These are phyloP conservation scores for Musa schizocarpa DNA, from an alignment of 176 grass and related monocot species.

Conservation along the genomic window DNA sequence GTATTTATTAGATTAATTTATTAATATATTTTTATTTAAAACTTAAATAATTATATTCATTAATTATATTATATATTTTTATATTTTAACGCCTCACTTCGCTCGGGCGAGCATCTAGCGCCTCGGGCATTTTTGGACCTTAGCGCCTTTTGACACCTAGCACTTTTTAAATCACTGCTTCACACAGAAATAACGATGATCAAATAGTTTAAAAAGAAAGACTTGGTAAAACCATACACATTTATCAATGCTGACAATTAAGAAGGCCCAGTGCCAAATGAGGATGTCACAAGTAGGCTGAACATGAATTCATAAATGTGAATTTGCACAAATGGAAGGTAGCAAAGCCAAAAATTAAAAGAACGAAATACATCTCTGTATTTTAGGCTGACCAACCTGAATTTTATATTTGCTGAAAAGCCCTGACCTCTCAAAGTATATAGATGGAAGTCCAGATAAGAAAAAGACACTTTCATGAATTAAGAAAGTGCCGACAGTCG, in stretches of 20 bases:
- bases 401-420: slow-evolving; percentile 14
- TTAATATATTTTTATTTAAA: too few species aligned
- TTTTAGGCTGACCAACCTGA: neutral
- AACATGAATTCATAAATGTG: neutral
- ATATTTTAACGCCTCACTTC: too few species aligned
- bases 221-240: neutral
- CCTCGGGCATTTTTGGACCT: too few species aligned
- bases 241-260: neutral
- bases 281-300: neutral
- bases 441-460: neutral
- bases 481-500: neutral
- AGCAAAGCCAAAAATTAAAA: slow-evolving; percentile 1
- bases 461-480: slow-evolving; percentile 13
- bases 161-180: too few species aligned
- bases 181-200: too few species aligned
- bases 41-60: too few species aligned
- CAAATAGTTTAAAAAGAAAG: too few species aligned
- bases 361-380: neutral
- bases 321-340: neutral
- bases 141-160: too few species aligned
- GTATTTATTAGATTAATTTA: too few species aligned
- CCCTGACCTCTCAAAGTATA: slow-evolving; percentile 9
- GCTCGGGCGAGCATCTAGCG: too few species aligned
- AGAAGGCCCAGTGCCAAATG: neutral
- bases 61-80: too few species aligned